Evolutionary conservation across 805 yeast species (phyloP).

Genomic region (Teunomyces aglyptinius): DNA sequence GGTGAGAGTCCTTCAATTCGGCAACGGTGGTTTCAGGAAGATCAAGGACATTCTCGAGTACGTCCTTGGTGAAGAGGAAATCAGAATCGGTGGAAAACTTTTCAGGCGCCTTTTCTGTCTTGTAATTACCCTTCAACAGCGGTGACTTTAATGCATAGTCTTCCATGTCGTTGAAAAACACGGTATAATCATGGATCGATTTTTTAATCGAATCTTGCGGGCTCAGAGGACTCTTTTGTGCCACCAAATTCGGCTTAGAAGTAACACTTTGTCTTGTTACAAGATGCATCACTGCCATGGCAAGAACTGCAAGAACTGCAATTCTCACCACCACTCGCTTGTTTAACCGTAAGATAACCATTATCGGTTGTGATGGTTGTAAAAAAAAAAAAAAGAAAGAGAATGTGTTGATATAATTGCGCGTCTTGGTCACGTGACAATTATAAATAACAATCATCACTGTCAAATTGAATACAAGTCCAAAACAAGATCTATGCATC

Average conservation of each 20-base stretch:
- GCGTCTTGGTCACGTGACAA: too few species aligned
- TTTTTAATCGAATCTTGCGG: background rate
- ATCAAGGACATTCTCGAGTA: slow-evolving; percentile 43
- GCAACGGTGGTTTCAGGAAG: slow-evolving; percentile 33
- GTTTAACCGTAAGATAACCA: background rate
- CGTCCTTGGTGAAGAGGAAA: slow-evolving; percentile 45
- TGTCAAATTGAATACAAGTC: too few species aligned
- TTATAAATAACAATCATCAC: too few species aligned
- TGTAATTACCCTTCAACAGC: slow-evolving; percentile 44
- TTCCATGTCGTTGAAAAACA: slow-evolving; percentile 33
- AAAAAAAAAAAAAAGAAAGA: too few species aligned
- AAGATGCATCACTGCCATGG: background rate
- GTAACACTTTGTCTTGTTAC: background rate
- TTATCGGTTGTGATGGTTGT: background rate
- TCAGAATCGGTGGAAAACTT: slow-evolving; percentile 38
- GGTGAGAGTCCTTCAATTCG: slow-evolving; percentile 39
- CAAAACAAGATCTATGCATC: too few species aligned
- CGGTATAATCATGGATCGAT: slow-evolving; percentile 21
- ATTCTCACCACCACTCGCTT: background rate
- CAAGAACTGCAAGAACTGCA: background rate
- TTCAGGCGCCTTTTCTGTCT: slow-evolving; percentile 43
- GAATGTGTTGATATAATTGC: too few species aligned
- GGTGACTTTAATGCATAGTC: slow-evolving; percentile 35
- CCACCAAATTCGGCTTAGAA: background rate
- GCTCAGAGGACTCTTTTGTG: too few species aligned